Evolutionary conservation across 352 stramenopile species (phyloP), one percentile per base, ranked within the genome.

Genomic region (Phytophthora sp.): DNA sequence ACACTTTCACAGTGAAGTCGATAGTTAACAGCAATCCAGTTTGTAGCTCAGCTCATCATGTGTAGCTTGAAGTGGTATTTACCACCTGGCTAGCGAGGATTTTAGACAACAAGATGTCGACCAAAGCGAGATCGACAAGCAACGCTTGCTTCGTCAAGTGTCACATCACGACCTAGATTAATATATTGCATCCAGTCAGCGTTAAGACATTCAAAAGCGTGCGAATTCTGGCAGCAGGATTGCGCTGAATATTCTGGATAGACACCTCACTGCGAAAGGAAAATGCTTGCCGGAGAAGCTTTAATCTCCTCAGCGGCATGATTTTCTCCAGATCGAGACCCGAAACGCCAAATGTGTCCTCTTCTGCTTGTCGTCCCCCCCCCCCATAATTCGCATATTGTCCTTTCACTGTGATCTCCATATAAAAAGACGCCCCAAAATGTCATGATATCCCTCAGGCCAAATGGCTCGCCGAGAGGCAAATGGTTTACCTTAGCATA

Each of bases 11-110:
- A 65, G 24, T 80, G 68, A 30, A 80, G 41, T 29, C 63, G 30
- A 42, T 65, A 77, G 27, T 62, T 69, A 5, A 75, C 21, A 0
- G 50, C 54, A 24, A 80, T 47, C 68, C 69, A 80, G 13, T 33
- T 67, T 5, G 68, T 71, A 18, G 72, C 44, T 27, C 72, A 77
- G 12, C 73, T 75, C 35, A 58, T 39, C 56, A 63, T 65, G 42
- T 80, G 76, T 11, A 80, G 35, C 47, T 64, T 64, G 38, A 76
- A 80, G 41, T 80, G 69, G 26, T 71, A 73, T 36, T 77, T 75
- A 2, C 69, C 73, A 30, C 20, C 50, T 13, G 71, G 63, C 29
- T 79, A 76, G n/a, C 31, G 42, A 4, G 63, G 47, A 27, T 76
- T 79, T 45, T 63, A 74, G 16, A 70, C 41, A 27, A 79, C 74